Percentiles rank a stretch among this genome's conserved stretches.
Conservation (phyloP, 2,329 filamentous ascomycete genomes). For the Chaetomium sp. region DNA sequence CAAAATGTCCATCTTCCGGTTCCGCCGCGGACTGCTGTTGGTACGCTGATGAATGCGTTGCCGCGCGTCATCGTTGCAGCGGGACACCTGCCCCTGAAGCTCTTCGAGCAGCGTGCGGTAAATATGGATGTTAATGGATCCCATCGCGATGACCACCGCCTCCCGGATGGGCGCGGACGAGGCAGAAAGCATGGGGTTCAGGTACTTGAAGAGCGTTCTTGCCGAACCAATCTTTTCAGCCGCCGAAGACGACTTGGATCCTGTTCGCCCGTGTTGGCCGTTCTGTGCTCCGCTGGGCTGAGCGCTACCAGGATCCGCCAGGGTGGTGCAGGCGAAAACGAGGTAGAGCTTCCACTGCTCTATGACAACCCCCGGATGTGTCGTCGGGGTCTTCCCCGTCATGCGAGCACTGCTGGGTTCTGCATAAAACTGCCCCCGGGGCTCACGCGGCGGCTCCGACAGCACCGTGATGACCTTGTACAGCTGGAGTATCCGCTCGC, state of each 20-base stretch:
- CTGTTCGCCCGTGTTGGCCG: conserved; percentile 77
- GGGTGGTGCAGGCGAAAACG: conserved; percentile 93
- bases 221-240: conserved; percentile 84
- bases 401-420: conserved; percentile 58
- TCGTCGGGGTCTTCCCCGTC: conserved; percentile 60
- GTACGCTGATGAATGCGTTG: conserved; percentile 83
- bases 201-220: conserved; percentile 82
- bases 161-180: conserved; percentile 80
- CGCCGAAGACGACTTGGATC: conserved; percentile 68
- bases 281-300: conserved; percentile 59
- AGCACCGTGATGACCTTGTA: conserved; percentile 79
- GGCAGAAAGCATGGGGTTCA: conserved; percentile 83
- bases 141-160: conserved; percentile 87
- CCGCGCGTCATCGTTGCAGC: conserved; percentile 87
- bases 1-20: conserved; percentile 80
- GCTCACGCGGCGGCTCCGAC: conserved; percentile 70
- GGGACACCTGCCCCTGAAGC: conserved; percentile 80
- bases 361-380: conserved; percentile 82
- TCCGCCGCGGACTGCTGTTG: conserved; percentile 78
- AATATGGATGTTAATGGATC: conserved; percentile 92
- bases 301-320: conserved; percentile 76
- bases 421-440: conserved; percentile 66
- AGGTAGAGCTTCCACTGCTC: conserved; percentile 99
- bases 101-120: conserved; percentile 90
- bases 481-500: conserved; percentile 89